phyloP scores from a whole-genome alignment of 2,329 filamentous ascomycete genomes.

The Penicillium sp. region DNA sequence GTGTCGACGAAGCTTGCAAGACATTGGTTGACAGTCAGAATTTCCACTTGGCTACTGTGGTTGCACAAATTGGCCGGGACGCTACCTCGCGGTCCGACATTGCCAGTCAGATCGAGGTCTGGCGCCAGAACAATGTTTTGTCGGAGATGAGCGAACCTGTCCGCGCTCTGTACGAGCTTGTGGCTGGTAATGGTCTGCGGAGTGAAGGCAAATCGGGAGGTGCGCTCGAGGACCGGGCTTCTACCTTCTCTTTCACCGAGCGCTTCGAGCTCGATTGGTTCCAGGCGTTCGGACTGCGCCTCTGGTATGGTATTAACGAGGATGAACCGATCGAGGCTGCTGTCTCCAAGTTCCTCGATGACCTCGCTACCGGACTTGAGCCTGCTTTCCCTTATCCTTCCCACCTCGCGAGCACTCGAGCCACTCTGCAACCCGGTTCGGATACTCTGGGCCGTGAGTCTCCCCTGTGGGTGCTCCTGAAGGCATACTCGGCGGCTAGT shows the following conservation, averaged over 20 bases:
- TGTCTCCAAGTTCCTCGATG: constrained; percentile 71
- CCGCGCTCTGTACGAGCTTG: constrained; percentile 83
- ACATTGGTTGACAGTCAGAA: constrained; percentile 74
- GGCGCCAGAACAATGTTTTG: constrained; percentile 79
- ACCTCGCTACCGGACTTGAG: constrained; percentile 72
- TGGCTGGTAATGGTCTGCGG: constrained; percentile 82
- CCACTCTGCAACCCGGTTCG: constrained; percentile 63
- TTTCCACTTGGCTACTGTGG: constrained; percentile 79
- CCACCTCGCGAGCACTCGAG: constrained; percentile 64
- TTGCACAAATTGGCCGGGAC: constrained; percentile 79
- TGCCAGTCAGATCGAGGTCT: constrained; percentile 76
- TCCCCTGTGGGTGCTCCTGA: constrained; percentile 82
- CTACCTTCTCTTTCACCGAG: constrained; percentile 78
- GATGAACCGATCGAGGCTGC: constrained; percentile 72
- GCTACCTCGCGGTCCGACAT: constrained; percentile 72
- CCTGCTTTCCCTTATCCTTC: constrained; percentile 69
- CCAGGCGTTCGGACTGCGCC: constrained; percentile 83
- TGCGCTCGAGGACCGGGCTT: constrained; percentile 75
- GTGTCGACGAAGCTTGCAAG: constrained; percentile 80
- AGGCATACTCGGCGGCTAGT: constrained; percentile 65
- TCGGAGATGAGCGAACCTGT: constrained; percentile 85
- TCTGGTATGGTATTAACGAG: constrained; percentile 80
- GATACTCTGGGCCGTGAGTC: constrained; percentile 64
- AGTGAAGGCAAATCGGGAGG: constrained; percentile 73
- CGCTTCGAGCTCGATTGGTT: constrained; percentile 90